Evolutionary conservation across 352 stramenopile species (phyloP).

Genomic region (Phytopythium delawarense): DNA sequence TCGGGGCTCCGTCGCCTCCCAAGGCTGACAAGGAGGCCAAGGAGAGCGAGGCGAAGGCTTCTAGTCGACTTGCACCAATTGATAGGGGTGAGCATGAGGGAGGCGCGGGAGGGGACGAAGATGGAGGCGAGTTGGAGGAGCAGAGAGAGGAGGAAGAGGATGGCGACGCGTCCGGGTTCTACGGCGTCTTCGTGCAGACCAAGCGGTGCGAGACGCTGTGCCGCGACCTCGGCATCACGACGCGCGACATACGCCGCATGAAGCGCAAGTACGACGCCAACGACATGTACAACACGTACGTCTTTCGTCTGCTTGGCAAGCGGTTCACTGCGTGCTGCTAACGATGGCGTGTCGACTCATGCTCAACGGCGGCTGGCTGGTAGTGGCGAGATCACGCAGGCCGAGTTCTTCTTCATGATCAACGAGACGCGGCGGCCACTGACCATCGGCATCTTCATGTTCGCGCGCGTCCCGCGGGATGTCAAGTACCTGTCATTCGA

Average conservation of each 20-base stretch:
- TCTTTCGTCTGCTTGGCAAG: background rate
- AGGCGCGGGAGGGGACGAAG: background rate
- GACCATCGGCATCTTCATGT: constrained; percentile 48
- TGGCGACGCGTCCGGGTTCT: constrained; percentile 20
- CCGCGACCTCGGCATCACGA: constrained; percentile 36
- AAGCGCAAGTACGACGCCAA: constrained; percentile 70
- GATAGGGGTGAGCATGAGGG: background rate
- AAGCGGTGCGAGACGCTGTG: constrained; percentile 49
- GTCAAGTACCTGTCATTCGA: constrained; percentile 69
- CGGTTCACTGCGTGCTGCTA: background rate
- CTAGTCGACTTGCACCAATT: too few relatives aligned
- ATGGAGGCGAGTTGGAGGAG: constrained; percentile 5
- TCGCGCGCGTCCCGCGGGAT: constrained; percentile 27
- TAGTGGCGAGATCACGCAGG: constrained; percentile 67
- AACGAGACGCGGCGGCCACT: constrained; percentile 48
- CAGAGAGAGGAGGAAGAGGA: constrained; percentile 18
- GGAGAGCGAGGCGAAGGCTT: background rate
- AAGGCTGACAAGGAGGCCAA: background rate
- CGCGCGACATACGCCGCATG: constrained; percentile 56
- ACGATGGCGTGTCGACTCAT: background rate
- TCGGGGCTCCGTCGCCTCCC: background rate
- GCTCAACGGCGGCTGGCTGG: background rate
- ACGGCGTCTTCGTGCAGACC: constrained; percentile 53
- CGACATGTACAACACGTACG: constrained; percentile 75
- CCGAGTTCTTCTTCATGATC: constrained; percentile 75